Conservation (phyloP, 352 stramenopile species). For the Globisporangium sylvaticum region DNA sequence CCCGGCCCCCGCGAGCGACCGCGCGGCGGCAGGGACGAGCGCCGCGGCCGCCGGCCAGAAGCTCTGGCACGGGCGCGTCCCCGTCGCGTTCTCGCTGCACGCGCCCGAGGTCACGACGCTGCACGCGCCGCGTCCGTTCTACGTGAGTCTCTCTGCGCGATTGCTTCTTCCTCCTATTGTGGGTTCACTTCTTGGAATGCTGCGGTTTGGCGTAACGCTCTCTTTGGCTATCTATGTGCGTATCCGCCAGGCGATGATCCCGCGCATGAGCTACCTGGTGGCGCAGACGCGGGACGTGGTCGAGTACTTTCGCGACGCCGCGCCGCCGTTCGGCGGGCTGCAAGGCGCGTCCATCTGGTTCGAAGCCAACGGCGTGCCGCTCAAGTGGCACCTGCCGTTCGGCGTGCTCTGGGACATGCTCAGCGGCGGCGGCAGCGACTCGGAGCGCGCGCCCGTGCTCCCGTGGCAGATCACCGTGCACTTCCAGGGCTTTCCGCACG, state of each 20-base stretch:
- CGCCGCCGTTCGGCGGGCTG: conserved; percentile 53
- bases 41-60: conserved; percentile 16
- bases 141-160: conserved; percentile 37
- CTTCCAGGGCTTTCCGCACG: conserved; percentile 64
- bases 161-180: not conserved
- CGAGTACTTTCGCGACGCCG: conserved; percentile 75
- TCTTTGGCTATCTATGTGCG: not conserved
- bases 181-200: not conserved
- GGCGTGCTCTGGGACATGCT: conserved; percentile 66
- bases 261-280: conserved; percentile 77
- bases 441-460: conserved; percentile 16
- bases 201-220: not conserved
- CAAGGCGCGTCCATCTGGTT: conserved; percentile 70
- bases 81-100: conserved; percentile 72
- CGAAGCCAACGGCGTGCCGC: conserved; percentile 44
- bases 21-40: not conserved
- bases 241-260: conserved; percentile 60
- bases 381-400: conserved; percentile 81
- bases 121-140: conserved; percentile 73
- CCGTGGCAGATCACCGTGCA: conserved; percentile 78
- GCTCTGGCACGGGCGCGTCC: conserved; percentile 65
- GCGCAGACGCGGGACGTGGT: conserved; percentile 68
- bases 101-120: conserved; percentile 76
- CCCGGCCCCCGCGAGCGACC: not conserved
- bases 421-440: conserved; percentile 7